These are phyloP conservation scores for Solanum hybrid DNA, from an alignment of 305 asterid genomes.

Conservation along the genomic window DNA sequence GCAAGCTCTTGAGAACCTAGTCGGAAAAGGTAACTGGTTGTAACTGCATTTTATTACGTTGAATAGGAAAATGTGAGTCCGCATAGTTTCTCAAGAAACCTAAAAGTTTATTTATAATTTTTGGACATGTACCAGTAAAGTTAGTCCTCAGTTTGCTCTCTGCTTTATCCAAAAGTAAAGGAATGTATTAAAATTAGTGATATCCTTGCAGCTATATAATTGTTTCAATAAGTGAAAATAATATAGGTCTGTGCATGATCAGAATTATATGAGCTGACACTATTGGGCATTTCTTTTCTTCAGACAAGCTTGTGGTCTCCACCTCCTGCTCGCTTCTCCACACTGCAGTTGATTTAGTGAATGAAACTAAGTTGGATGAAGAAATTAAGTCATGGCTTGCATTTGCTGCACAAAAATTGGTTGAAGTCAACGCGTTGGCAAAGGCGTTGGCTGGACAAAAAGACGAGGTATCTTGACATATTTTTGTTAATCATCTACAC, in stretches of 20 bases:
- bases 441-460: conserved; percentile 40
- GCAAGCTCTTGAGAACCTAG: conserved; percentile 32
- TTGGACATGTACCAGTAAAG: neutral
- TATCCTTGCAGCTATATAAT: neutral
- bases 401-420: conserved; percentile 54
- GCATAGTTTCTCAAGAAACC: neutral
- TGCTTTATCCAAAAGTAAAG: neutral
- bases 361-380: conserved; percentile 45
- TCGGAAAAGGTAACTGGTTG: conserved; percentile 40
- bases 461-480: conserved; percentile 35
- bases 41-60: neutral
- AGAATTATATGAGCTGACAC: neutral
- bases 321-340: conserved; percentile 65
- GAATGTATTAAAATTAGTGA: neutral
- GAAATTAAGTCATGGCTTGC: conserved; percentile 66
- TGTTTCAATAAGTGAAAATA: neutral
- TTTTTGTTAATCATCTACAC: neutral
- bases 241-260: neutral
- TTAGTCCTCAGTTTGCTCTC: neutral
- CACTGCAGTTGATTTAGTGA: conserved; percentile 57
- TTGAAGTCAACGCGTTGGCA: conserved; percentile 50
- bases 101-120: neutral
- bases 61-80: neutral
- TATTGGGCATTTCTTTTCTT: conserved; percentile 1
- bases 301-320: conserved; percentile 54